Base-by-base conservation (phyloP, 306 rosid species). In the Trifolium dubium region DNA sequence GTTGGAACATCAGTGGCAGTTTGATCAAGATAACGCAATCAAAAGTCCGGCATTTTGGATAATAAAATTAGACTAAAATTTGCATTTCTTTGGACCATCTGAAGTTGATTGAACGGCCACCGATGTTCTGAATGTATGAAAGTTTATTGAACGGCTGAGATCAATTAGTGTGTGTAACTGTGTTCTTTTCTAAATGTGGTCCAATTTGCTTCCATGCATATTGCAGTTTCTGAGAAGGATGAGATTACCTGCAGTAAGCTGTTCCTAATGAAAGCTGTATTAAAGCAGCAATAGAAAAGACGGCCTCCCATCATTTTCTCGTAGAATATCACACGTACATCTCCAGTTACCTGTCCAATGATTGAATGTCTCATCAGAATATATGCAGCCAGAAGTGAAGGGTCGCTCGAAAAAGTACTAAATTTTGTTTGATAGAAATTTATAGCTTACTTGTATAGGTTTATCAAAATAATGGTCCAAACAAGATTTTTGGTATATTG, bases 241-340 rank as follows among this genome's bases (percentile, higher is more conserved):
- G 56, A 65, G 18, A 77, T 43, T 78, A 88, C 97, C 90, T 94
- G 96, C 62, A 95, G 80, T 80, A 95, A 81, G 88, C 99, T 82
- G 84, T 87, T 95, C 79, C 55, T 86, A 69, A 92, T 87, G 85
- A 95, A 95, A 71, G 96, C 83, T 60, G 99, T 87, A 73, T 95
- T 95, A 78, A 95, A 95, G 81, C 99, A 95, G 32, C 95, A 87
- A 74, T 92, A 95, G 85, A 95, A 95, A 73, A 89, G 96, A 41
- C 97, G 93, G 35, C 99, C 92, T 81, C 99, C 98, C 29, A 87
- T 83, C 90, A 87, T 87, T 80, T 95, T 95, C 82, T 90, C 88
- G 19, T 92, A 88, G 85, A 92, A 95, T 82, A 76, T 90, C 66
- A 95, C 85, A 10, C 99, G 89, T 47, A 92, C 93, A 73, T 95